Evolutionary conservation across 768 basidiomycete genomes (phyloP).

Genomic region (Flagelloscypha sp.): DNA sequence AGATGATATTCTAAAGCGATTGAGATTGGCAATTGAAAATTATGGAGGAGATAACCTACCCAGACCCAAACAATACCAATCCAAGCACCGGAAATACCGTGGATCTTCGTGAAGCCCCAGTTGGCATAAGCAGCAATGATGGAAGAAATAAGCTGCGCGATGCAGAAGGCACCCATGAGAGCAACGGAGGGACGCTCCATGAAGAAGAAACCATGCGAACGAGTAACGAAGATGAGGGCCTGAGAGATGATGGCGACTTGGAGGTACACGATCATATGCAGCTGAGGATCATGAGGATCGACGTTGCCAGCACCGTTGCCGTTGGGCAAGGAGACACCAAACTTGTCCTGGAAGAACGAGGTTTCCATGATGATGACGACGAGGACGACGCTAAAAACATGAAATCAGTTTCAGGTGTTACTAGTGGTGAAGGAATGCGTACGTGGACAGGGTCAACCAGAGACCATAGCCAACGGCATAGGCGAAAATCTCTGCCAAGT

Average conservation of each 20-base stretch:
- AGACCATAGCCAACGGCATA: conserved; percentile 94
- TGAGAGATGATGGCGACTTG: conserved; percentile 99
- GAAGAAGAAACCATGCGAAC: conserved; percentile 93
- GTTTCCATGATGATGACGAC: conserved; percentile 83
- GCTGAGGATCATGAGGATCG: conserved; percentile 54
- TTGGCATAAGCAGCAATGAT: conserved; percentile 92
- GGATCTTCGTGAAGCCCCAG: conserved; percentile 90
- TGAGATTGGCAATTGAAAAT: conserved; percentile 1
- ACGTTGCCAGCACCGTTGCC: conserved; percentile 18
- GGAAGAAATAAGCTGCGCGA: conserved; percentile 90
- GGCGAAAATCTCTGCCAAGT: conserved; percentile 91
- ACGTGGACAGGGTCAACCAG: conserved; percentile 90
- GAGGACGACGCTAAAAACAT: conserved; percentile 50
- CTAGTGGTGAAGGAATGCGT: conserved; percentile 22
- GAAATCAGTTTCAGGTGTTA: conserved; percentile 8
- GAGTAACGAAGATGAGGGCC: conserved; percentile 93
- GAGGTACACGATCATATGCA: conserved; percentile 89
- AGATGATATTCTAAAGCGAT: conserved; percentile 69
- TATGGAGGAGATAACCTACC: conserved; percentile 41
- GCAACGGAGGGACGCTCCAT: conserved; percentile 91
- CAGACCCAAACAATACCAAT: conserved; percentile 97
- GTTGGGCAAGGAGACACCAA: conserved; percentile 55
- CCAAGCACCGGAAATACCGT: conserved; percentile 81
- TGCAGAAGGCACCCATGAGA: conserved; percentile 80
- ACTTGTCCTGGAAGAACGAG: conserved; percentile 81